Conservation (phyloP, 2,329 filamentous ascomycete species). For the Geosmithia morbida region DNA sequence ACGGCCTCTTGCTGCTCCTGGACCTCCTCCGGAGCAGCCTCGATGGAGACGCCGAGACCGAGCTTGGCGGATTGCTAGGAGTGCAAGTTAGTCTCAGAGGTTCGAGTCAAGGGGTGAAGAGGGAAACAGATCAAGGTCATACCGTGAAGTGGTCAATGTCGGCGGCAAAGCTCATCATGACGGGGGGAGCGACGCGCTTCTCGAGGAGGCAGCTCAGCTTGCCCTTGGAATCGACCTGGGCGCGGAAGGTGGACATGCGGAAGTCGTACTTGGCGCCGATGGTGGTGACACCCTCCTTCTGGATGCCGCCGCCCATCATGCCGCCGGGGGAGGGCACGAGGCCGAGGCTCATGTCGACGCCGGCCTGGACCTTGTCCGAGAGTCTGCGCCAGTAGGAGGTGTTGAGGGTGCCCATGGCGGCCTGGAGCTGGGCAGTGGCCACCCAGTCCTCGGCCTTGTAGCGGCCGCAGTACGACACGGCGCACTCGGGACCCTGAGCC, state of each 20-base stretch:
- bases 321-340: constrained; percentile 52
- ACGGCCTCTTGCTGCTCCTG: constrained; percentile 68
- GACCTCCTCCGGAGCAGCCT: constrained; percentile 70
- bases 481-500: constrained; percentile 78
- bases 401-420: constrained; percentile 71
- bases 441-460: constrained; percentile 93
- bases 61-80: constrained; percentile 83
- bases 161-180: constrained; percentile 87
- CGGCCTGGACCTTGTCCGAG: constrained; percentile 90
- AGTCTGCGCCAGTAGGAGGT: constrained; percentile 89
- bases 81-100: constrained; percentile 3
- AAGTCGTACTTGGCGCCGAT: constrained; percentile 98
- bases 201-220: constrained; percentile 87
- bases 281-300: constrained; percentile 81
- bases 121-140: constrained; percentile 31
- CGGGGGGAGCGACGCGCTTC: constrained; percentile 87
- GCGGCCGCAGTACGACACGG: constrained; percentile 76
- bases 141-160: constrained; percentile 95
- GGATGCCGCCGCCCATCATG: constrained; percentile 60
- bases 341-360: constrained; percentile 85
- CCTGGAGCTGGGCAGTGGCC: constrained; percentile 73
- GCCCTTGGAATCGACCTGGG: constrained; percentile 88
- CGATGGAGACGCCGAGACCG: constrained; percentile 84
- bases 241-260: constrained; percentile 85
- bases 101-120: neutral